Base-by-base conservation (phyloP, 768 basidiomycete species). In the Leucosporidium creatinivorum region DNA sequence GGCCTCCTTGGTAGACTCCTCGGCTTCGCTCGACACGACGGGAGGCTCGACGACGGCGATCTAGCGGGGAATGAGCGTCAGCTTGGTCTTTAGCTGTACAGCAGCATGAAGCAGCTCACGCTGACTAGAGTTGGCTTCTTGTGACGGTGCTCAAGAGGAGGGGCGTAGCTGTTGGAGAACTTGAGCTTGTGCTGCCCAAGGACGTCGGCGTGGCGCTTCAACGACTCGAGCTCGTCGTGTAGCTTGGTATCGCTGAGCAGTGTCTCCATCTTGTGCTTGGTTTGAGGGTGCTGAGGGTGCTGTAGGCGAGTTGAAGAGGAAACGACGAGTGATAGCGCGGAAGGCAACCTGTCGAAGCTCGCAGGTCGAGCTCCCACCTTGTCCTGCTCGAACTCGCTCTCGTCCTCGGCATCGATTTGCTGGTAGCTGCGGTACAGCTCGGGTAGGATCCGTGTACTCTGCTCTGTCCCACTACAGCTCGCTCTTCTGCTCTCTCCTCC, bases 181-280 rank as follows among this genome's bases (percentile, higher is more conserved):
- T 75, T 75, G 25, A 79, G 76, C 23, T 75, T 73, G 51, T 76
- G 76, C n/a, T 65, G 56, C 0, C 73, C 72, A 56, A 80, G 65
- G 1, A 75, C 74, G 30, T 76, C 78, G 10, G 77, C 74, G 57
- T 77, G 78, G 31, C 77, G 72, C 67, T 78, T 78, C 56, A 77
- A 70, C 55, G 77, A 77, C 1, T 74, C 76, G 31, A 76, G 69
- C 62, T 80, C 79, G 49, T 77, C 76, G 17, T 69, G 66, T n/a
- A 79, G 65, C 19, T 69, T 56, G 15, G 69, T 69, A 33, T 75
- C 77, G 4, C 63, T 49, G 54, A 79, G 67, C 18, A 70, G 72
- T 15, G 67, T 61, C 63, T 79, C 78, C 75, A 75, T 75, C 9
- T 15, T 30, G 44, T 12, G 62, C 39, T 44, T 44, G 10, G 3